Percentiles rank a stretch among this genome's conserved stretches.
These are phyloP conservation scores for Vaccinium darrowii DNA, from an alignment of 148 eudicot genomes.

Conservation along the genomic window DNA sequence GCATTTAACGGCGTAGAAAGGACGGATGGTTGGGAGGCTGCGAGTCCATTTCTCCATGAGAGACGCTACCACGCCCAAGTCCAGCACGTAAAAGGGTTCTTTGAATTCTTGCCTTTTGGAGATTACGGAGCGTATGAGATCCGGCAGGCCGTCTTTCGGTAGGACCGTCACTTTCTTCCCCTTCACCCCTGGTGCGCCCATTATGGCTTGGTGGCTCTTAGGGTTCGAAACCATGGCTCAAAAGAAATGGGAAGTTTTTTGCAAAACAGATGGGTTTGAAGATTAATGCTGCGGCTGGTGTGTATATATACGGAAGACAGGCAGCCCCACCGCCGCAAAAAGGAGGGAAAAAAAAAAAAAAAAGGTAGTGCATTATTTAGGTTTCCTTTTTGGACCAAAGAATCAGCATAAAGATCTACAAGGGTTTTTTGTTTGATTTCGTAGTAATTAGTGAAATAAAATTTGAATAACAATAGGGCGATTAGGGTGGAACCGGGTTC, in stretches of 20 bases:
- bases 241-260: neutral
- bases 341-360: neutral
- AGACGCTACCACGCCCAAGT: conserved; percentile 20
- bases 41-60: conserved; percentile 21
- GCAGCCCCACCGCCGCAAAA: too few relatives aligned
- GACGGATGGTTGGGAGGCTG: conserved; percentile 19
- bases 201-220: neutral
- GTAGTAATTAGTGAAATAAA: too few relatives aligned
- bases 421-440: neutral
- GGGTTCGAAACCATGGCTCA: neutral
- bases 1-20: conserved; percentile 34
- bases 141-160: neutral
- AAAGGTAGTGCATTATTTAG: neutral
- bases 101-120: conserved; percentile 5
- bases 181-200: conserved; percentile 5
- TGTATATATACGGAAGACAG: neutral
- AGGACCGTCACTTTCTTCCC: neutral
- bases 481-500: too few relatives aligned
- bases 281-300: neutral
- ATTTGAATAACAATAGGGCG: neutral
- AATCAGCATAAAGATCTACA: neutral
- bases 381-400: neutral
- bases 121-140: conserved; percentile 11
- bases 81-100: conserved; percentile 31
- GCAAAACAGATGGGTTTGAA: neutral